These are phyloP conservation scores for Rutidosis leptorrhynchoides DNA, from an alignment of 129 eudicot species.

Conservation along the genomic window DNA sequence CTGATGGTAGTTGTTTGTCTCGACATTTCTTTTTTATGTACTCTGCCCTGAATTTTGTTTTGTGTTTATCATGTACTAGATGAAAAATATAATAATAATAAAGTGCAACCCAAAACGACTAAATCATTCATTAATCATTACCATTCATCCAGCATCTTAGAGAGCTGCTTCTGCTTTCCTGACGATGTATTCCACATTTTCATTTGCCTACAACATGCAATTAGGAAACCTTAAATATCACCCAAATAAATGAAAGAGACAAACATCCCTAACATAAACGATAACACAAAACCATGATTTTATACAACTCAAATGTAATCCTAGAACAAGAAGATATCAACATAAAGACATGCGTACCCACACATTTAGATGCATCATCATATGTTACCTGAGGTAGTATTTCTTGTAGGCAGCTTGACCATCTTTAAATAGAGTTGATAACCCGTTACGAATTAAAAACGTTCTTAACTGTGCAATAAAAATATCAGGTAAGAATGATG, in stretches of 20 bases:
- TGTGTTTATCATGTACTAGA: constrained; percentile 2
- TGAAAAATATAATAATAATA: neutral
- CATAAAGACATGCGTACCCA: neutral
- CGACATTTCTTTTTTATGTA: constrained; percentile 68
- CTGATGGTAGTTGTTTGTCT: constrained; percentile 56
- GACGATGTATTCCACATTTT: constrained; percentile 84
- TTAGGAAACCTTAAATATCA: neutral
- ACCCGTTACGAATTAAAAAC: constrained; percentile 83
- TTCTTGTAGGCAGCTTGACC: constrained; percentile 83
- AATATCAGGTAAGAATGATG: constrained; percentile 17
- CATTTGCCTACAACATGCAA: constrained; percentile 66
- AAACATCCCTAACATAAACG: neutral
- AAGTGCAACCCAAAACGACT: neutral
- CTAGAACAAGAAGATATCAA: neutral
- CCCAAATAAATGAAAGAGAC: no score
- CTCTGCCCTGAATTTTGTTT: constrained; percentile 55
- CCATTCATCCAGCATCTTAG: constrained; percentile 97
- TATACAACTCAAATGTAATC: neutral
- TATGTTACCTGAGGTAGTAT: constrained; percentile 67
- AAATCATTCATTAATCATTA: constrained; percentile 36
- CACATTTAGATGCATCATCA: neutral
- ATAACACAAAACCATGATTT: neutral
- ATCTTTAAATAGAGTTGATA: constrained; percentile 76
- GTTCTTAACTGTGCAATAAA: constrained; percentile 63
- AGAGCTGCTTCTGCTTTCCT: constrained; percentile 65